A percentile compares a stretch with the other conserved stretches of the same genome.
phyloP scores from a whole-genome alignment of 345 rosid genomes.

The Pistacia vera region DNA sequence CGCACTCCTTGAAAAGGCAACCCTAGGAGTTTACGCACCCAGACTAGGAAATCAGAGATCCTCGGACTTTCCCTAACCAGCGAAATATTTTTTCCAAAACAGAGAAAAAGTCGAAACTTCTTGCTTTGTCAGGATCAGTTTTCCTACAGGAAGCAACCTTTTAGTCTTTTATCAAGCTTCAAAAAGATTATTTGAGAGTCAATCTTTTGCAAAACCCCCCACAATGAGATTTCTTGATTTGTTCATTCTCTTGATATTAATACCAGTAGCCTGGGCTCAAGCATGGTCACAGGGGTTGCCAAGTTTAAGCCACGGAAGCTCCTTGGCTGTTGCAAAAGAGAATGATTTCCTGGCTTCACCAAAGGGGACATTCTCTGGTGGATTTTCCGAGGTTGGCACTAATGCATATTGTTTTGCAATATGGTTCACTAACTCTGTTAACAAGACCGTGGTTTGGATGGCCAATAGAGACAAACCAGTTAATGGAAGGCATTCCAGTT shows the following conservation, averaged over 20 bases:
- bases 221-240: conserved; percentile 13
- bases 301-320: conserved; percentile 16
- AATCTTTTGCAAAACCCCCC: neutral
- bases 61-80: too few species aligned
- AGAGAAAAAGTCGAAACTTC: too few species aligned
- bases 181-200: neutral
- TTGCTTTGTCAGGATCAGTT: too few species aligned
- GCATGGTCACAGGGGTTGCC: conserved; percentile 3
- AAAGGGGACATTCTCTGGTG: conserved; percentile 19
- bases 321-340: conserved; percentile 23
- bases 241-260: conserved; percentile 10
- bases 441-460: too few species aligned
- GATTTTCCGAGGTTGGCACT: conserved; percentile 27
- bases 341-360: conserved; percentile 22
- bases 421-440: conserved; percentile 28
- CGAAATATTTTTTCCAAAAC: too few species aligned
- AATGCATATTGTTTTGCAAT: conserved; percentile 27
- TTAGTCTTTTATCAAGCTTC: neutral
- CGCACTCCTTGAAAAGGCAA: too few species aligned
- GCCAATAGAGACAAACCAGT: too few species aligned
- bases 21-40: too few species aligned
- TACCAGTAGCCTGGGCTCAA: conserved; percentile 2
- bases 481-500: too few species aligned
- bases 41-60: too few species aligned
- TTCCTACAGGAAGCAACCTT: neutral